Conservation (phyloP, 202 grass and related monocot genomes). For the Schoenoplectus tabernaemontani region DNA sequence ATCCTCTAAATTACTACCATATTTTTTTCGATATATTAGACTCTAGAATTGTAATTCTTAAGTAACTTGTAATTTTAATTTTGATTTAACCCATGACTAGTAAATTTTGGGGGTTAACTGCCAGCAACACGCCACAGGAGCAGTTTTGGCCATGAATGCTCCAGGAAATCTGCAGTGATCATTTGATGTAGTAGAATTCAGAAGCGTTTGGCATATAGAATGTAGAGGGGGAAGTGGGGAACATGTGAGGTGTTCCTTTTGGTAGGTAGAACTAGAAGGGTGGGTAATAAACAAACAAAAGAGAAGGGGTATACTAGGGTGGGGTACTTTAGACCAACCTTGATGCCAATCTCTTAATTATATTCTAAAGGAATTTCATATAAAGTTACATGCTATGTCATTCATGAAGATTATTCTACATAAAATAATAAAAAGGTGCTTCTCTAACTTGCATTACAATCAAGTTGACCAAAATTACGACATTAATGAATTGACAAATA, state of each 20-base stretch:
- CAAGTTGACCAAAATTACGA: not conserved
- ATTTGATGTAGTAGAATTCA: not conserved
- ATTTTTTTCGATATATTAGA: too few relatives aligned
- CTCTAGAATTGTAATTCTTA: too few relatives aligned
- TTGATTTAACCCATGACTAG: too few relatives aligned
- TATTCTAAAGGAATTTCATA: not conserved
- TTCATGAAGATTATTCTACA: not conserved
- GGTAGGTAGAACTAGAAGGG: conserved; percentile 62
- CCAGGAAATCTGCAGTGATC: not conserved
- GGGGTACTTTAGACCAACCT: conserved; percentile 3
- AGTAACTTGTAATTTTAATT: too few relatives aligned
- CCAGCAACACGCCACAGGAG: too few relatives aligned
- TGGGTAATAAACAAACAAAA: conserved; percentile 27
- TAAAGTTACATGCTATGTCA: not conserved
- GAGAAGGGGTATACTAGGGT: conserved; percentile 3
- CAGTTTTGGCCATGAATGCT: not conserved
- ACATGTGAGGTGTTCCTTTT: conserved; percentile 62
- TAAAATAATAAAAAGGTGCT: not conserved
- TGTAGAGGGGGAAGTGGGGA: conserved; percentile 34
- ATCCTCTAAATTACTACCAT: too few relatives aligned
- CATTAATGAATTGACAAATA: not conserved
- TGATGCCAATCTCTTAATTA: not conserved
- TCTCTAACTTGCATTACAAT: not conserved
- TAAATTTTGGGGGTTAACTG: too few relatives aligned
- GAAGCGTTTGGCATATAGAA: conserved; percentile 25